Evolutionary conservation across 257 asterid species (phyloP).

Genomic region (Misopates orontium): DNA sequence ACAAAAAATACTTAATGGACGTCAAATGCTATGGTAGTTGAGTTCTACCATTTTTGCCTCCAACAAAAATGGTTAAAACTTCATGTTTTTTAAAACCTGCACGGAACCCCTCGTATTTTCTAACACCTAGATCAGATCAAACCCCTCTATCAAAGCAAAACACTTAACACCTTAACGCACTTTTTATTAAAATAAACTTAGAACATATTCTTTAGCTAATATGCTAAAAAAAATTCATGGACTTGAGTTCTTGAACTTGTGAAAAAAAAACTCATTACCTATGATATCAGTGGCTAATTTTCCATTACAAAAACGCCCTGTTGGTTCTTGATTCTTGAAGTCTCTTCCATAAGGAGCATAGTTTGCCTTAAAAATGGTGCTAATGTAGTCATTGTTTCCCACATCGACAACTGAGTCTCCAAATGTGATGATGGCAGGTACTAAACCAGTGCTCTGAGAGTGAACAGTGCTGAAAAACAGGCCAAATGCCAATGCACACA

Average conservation of each 20-base stretch:
- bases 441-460: constrained; percentile 39
- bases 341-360: constrained; percentile 66
- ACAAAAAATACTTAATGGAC: too few relatives aligned
- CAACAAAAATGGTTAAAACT: too few relatives aligned
- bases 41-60: too few relatives aligned
- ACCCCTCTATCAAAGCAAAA: too few relatives aligned
- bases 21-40: too few relatives aligned
- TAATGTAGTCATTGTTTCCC: constrained; percentile 50
- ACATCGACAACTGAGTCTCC: constrained; percentile 61
- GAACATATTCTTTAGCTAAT: too few relatives aligned
- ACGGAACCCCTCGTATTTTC: too few relatives aligned
- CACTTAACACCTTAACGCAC: too few relatives aligned
- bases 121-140: too few relatives aligned
- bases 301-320: constrained; percentile 68
- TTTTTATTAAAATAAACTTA: too few relatives aligned
- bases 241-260: background rate
- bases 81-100: too few relatives aligned
- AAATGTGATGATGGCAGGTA: constrained; percentile 53
- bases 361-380: constrained; percentile 50
- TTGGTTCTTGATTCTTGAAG: constrained; percentile 41
- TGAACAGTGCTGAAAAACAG: constrained; percentile 10
- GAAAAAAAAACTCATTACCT: constrained; percentile 30
- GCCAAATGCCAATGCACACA: constrained; percentile 28
- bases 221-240: too few relatives aligned
- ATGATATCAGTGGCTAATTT: constrained; percentile 63